Evolutionary conservation across 2,329 filamentous ascomycete genomes (phyloP), one percentile per base, ranked within the genome.

Genomic region (Aspergillus quadricinctus): DNA sequence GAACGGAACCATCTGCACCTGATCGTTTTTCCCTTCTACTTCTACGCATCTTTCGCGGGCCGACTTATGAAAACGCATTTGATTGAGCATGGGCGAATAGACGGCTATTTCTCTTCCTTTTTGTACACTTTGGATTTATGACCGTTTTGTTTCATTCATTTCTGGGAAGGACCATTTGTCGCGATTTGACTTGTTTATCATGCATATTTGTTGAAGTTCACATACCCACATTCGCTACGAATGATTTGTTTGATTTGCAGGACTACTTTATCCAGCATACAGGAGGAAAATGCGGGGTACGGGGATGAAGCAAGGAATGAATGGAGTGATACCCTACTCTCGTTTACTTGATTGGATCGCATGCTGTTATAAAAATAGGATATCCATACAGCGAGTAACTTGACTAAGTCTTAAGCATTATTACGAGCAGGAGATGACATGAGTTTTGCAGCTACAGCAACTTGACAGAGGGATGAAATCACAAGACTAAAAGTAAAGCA

Each of bases 1-100:
- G 74, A 72, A 66, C 45, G 75, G 67, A 69, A 64, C 52, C 48
- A 56, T 62, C 35, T 62, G 58, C 55, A 58, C 57, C 7, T 60
- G 54, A 57, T 48, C 41, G 29, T 23, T 21, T 49, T 28, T 35
- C n/a, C n/a, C 23, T 49, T 28, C 45, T 6, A 19, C 35, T 37
- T 43, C 48, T 31, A 6, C 17, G 21, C 41, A 28, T 50, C 46
- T 53, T 48, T 48, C 46, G 48, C 48, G 48, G n/a, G 48, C 48
- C 29, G 50, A 46, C 49, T 21, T 49, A 46, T 41, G 52, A 50
- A 57, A 60, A 49, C 54, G 56, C 53, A 58, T 53, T 46, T 23
- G 43, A 56, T 58, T 54, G 48, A 45, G 43, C 43, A 46, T 46
- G 43, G 43, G 43, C 23, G 43, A 46, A 46, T 46, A 46, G 43